These are phyloP conservation scores for Trametes sanguinea DNA, from an alignment of 768 basidiomycete genomes.

Conservation along the genomic window DNA sequence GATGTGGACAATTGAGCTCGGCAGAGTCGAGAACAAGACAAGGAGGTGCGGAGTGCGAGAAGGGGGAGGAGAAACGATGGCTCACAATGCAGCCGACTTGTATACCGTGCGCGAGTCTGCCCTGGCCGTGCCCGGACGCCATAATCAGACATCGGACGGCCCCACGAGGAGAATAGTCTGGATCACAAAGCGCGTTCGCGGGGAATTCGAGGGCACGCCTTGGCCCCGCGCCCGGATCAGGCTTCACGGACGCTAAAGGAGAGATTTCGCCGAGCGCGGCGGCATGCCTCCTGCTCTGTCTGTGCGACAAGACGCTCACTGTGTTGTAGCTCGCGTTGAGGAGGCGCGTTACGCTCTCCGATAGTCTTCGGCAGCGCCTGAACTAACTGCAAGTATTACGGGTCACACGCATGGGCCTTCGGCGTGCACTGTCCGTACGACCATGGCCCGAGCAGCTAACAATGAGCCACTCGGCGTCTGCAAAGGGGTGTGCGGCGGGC, in stretches of 20 bases:
- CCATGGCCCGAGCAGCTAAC: not conserved
- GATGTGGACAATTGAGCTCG: not conserved
- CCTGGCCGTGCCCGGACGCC: not conserved
- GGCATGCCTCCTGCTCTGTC: not conserved
- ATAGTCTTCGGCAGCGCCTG: not conserved
- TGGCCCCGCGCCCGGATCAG: slow-evolving; percentile 13
- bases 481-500: not conserved
- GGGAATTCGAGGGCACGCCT: slow-evolving; percentile 1
- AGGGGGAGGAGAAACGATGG: not conserved
- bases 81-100: not conserved
- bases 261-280: slow-evolving; percentile 7
- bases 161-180: slow-evolving; percentile 15
- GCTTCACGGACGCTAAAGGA: not conserved
- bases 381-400: not conserved
- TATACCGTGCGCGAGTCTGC: slow-evolving; percentile 2
- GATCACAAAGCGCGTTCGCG: slow-evolving; percentile 4
- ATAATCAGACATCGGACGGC: slow-evolving; percentile 12
- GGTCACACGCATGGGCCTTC: slow-evolving; percentile 2
- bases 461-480: not conserved
- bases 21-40: not conserved
- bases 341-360: not conserved
- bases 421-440: slow-evolving; percentile 3
- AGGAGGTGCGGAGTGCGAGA: not conserved
- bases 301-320: not conserved
- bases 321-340: not conserved